Evolutionary conservation across 1,284 basidiomycete species (phyloP), one percentile per base, ranked within the genome.

Genomic region (Puccinia hordei): DNA sequence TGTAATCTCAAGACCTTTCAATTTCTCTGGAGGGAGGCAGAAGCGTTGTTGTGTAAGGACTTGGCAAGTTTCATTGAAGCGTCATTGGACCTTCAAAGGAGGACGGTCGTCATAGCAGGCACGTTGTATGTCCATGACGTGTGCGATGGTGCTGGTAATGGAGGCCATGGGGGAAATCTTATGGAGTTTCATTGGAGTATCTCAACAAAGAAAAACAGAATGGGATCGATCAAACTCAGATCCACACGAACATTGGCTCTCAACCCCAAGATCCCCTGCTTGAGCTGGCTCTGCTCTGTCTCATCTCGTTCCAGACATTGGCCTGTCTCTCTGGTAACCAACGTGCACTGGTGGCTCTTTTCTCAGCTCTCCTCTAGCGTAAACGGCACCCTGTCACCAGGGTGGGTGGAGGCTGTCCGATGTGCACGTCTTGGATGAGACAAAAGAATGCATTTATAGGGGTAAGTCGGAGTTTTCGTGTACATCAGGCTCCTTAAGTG

Each of bases 51-150:
- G 46, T n/a, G n/a, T n/a, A n/a, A 49, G 17, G 24, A 59, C 27
- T 30, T 27, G 24, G 57, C 57, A 27, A 30, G 57, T 59, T 59
- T 59, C 57, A 59, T n/a, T n/a, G n/a, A n/a, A n/a, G n/a, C n/a
- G n/a, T n/a, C n/a, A 13, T 49, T 19, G 46, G 8, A 5, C 27
- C 1, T 24, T 30, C 27, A 12, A 12, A 59, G 24, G 27, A 17
- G 57, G 33, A 33, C 57, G 27, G 24, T 27, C 24, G 57, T 33
- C 57, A 30, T 59, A 27, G 27, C 12, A 30, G 27, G 8, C n/a
- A n/a, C n/a, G n/a, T n/a, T n/a, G n/a, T n/a, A n/a, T n/a, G n/a
- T n/a, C n/a, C n/a, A n/a, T n/a, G n/a, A n/a, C n/a, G n/a, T n/a
- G n/a, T n/a, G n/a, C n/a, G n/a, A n/a, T n/a, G n/a, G 27, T 59